Evolutionary conservation across 805 yeast genomes (phyloP), one percentile per base, ranked within the genome.

Genomic region (Ogataea salicorniae): DNA sequence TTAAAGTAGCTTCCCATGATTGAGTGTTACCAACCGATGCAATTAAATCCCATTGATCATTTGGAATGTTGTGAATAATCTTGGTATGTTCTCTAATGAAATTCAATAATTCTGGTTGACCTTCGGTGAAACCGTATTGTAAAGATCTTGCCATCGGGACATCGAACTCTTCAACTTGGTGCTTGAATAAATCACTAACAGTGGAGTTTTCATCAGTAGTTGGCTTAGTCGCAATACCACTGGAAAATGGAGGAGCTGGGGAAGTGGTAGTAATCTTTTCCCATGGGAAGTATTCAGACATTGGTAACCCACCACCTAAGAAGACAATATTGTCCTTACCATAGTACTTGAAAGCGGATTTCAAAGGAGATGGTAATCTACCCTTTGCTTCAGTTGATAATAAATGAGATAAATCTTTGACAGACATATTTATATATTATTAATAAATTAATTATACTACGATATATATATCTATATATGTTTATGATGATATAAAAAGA

Each of bases 301-400:
- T 71, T 14, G 99, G 99, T 58, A 92, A 77, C 7, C 99, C 99
- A 59, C 98, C 99, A 46, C 97, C 98, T 47, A 92, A 77, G 63
- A 90, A 91, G 47, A 89, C 82, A 62, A 94, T 74, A 45, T 83
- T 80, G 34, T 96, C 96, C 53, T 79, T 76, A 39, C 73, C 71
- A 61, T 73, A 84, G 72, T 86, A 84, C 62, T 81, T 81, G 74
- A 92, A 88, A 16, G 95, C 95, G 37, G 80, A 70, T 71, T 94
- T 92, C 68, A 92, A 76, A 14, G 88, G 84, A 13, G 97, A 89
- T 34, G 84, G 80, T 43, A 76, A 71, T 71, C 98, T 84, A 15
- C 84, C 70, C 53, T 75, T 75, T 37, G 97, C 81, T 70, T 92
- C 97, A 4, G 72, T 80, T 26, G 96, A 87, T 51, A 86, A 75